Base-by-base conservation (phyloP, 106 monocot genomes). In the Phalaenopsis equestris region DNA sequence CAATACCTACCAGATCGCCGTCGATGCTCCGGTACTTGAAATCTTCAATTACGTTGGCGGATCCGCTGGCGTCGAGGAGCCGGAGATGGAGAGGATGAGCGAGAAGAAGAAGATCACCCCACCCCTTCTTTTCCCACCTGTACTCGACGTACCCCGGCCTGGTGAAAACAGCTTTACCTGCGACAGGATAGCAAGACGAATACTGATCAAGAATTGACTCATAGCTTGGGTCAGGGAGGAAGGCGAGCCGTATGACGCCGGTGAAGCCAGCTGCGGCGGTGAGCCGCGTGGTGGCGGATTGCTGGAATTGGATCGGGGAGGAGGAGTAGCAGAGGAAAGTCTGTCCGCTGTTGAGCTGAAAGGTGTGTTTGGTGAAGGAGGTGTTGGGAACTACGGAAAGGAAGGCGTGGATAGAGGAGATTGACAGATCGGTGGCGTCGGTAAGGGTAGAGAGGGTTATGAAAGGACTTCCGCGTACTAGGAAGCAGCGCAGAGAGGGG, bases 401-500 rank as follows among this genome's bases (percentile, higher is more conserved):
- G 83, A 94, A 73, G 57, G 89, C 90, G 81, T 92, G 85, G 56
- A 86, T 49, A 43, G 98, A 84, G 41, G 88, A 78, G 83, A 92
- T 76, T 58, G 83, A 79, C 76, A 94, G 30, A 11, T 23, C 24
- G 37, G 72, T 47, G 41, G 78, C 37, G 70, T 61, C 80, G 41
- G 73, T 47, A 17, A 89, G 46, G 10, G 94, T 92, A 56, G 90
- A 56, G 82, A 77, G 73, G 68, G 92, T 91, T 80, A 94, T 61
- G 84, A 84, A 94, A 7, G 94, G 98, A 84, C 87, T 87, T 67
- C 98, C 94, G 49, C 98, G 87, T 78, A 91, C 92, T 72, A 98
- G 89, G 81, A 79, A 88, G 81, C 86, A 94, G 41, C 98, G 87
- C 46, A 94, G 92, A 38, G 88, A 84, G 3, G 92, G 88, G 0